A percentile compares a stretch with the other conserved stretches of the same genome.
These are phyloP conservation scores for Pythium vanterpoolii DNA, from an alignment of 352 stramenopile species.

Conservation along the genomic window DNA sequence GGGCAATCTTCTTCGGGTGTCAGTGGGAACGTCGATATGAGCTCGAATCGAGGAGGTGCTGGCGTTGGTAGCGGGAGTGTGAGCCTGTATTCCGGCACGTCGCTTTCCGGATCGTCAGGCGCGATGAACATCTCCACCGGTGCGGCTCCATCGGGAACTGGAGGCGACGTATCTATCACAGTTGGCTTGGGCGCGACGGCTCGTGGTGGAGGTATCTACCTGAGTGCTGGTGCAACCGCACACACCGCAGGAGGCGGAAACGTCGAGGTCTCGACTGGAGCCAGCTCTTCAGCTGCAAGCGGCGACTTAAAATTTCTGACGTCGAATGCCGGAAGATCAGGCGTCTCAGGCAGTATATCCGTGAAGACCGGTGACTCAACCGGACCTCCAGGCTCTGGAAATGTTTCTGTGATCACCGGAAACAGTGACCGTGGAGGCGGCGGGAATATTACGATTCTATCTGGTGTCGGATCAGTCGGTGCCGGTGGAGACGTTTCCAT, in stretches of 20 bases:
- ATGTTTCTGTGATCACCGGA: conserved; percentile 66
- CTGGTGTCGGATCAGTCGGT: conserved; percentile 40
- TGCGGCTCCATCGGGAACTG: conserved; percentile 37
- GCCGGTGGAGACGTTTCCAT: conserved; percentile 43
- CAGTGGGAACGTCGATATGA: conserved; percentile 63
- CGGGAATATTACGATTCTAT: conserved; percentile 56
- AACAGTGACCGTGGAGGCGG: conserved; percentile 39
- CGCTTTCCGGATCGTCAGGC: conserved; percentile 53
- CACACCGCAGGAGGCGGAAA: conserved; percentile 44
- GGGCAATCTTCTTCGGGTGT: conserved; percentile 40
- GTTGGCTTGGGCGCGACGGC: conserved; percentile 44
- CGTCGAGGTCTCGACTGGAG: conserved; percentile 48
- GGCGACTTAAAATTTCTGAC: conserved; percentile 43
- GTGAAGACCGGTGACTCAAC: conserved; percentile 63
- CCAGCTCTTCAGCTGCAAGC: conserved; percentile 49
- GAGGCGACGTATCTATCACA: conserved; percentile 48
- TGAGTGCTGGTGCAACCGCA: conserved; percentile 43
- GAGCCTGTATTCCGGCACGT: conserved; percentile 42
- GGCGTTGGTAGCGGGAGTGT: conserved; percentile 51
- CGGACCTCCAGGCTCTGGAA: conserved; percentile 47
- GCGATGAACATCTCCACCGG: conserved; percentile 71
- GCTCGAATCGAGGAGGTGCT: conserved; percentile 45
- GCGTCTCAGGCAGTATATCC: conserved; percentile 68
- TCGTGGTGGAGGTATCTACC: conserved; percentile 41
- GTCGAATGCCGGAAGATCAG: conserved; percentile 51